A percentile compares a stretch with the other conserved stretches of the same genome.
These are phyloP conservation scores for Diaporthe capsici DNA, from an alignment of 2,329 filamentous ascomycete species.

Conservation along the genomic window DNA sequence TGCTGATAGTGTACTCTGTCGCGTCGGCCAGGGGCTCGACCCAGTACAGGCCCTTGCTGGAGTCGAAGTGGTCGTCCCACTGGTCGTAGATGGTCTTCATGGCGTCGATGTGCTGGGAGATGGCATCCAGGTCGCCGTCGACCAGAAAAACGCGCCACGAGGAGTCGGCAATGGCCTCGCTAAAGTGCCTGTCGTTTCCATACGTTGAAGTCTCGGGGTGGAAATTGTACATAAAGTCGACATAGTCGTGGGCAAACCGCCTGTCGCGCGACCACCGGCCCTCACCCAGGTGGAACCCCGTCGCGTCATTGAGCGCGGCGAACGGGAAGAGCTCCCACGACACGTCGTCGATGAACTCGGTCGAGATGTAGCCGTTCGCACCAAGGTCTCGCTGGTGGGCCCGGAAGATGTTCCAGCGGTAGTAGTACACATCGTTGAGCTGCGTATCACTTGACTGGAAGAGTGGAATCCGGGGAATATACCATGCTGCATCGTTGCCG, in stretches of 20 bases:
- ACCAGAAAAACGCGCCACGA: slow-evolving; percentile 58
- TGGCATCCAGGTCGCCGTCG: slow-evolving; percentile 53
- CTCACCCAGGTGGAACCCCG: slow-evolving; percentile 59
- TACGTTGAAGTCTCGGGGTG: slow-evolving; percentile 45
- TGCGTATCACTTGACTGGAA: slow-evolving; percentile 55
- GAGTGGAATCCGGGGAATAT: slow-evolving; percentile 53
- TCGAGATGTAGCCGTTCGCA: slow-evolving; percentile 57
- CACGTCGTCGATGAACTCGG: slow-evolving; percentile 60
- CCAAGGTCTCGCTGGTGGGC: slow-evolving; percentile 60
- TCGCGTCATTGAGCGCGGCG: slow-evolving; percentile 59
- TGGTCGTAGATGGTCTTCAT: slow-evolving; percentile 55
- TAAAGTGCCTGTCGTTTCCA: slow-evolving; percentile 58
- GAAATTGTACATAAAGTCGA: slow-evolving; percentile 55
- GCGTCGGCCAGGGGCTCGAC: slow-evolving; percentile 59
- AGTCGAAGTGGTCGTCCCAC: slow-evolving; percentile 56
- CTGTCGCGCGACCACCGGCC: slow-evolving; percentile 60
- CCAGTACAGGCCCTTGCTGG: slow-evolving; percentile 57
- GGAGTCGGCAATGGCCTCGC: slow-evolving; percentile 57
- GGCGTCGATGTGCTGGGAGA: slow-evolving; percentile 50
- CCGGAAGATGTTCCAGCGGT: slow-evolving; percentile 60
- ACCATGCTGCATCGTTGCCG: slow-evolving; percentile 57
- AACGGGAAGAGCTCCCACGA: slow-evolving; percentile 58
- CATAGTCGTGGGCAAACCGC: slow-evolving; percentile 59
- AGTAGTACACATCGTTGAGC: slow-evolving; percentile 60
- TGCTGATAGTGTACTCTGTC: slow-evolving; percentile 60